A percentile compares a stretch with the other conserved stretches of the same genome.
Conservation (phyloP, 139 green algal species). For the Astrephomene gubernaculifera region DNA sequence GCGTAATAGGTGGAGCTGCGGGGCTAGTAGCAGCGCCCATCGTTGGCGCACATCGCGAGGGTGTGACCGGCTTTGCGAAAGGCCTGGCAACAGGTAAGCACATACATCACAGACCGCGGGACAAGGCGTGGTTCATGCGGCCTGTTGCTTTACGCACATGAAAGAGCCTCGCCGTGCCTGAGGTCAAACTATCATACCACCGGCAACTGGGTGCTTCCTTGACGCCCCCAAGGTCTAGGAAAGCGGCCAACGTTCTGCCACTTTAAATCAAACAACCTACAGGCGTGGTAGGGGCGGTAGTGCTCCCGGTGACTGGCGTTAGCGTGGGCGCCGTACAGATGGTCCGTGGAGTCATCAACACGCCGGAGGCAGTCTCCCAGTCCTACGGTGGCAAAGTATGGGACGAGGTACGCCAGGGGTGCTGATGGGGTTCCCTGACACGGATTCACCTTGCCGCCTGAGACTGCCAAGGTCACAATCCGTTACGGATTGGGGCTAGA, state of each 20-base stretch:
- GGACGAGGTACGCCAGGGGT: slow-evolving; percentile 74
- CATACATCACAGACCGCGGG: no score
- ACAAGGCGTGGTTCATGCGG: no score
- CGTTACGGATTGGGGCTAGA: no score
- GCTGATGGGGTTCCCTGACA: no score
- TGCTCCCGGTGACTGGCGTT: slow-evolving; percentile 85
- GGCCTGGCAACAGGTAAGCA: slow-evolving; percentile 80
- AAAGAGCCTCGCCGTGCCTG: no score
- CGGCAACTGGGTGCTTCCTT: no score
- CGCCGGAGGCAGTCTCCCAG: slow-evolving; percentile 73
- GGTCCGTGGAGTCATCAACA: slow-evolving; percentile 81
- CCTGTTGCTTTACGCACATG: no score
- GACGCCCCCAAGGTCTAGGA: no score
- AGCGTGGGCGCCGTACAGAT: slow-evolving; percentile 71
- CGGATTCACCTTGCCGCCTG: no score
- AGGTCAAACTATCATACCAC: no score
- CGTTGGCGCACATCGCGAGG: slow-evolving; percentile 76
- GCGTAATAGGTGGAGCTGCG: slow-evolving; percentile 65
- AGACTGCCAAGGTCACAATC: no score
- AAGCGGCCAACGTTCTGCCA: no score
- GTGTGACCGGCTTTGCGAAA: slow-evolving; percentile 81
- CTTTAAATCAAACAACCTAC: slow-evolving; percentile 1
- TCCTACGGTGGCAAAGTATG: slow-evolving; percentile 70
- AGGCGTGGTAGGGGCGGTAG: slow-evolving; percentile 81
- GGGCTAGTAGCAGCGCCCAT: slow-evolving; percentile 83